A percentile compares a stretch with the other conserved stretches of the same genome.
Evolutionary conservation across 257 asterid species (phyloP).

Genomic region (Leptodermis oblonga): DNA sequence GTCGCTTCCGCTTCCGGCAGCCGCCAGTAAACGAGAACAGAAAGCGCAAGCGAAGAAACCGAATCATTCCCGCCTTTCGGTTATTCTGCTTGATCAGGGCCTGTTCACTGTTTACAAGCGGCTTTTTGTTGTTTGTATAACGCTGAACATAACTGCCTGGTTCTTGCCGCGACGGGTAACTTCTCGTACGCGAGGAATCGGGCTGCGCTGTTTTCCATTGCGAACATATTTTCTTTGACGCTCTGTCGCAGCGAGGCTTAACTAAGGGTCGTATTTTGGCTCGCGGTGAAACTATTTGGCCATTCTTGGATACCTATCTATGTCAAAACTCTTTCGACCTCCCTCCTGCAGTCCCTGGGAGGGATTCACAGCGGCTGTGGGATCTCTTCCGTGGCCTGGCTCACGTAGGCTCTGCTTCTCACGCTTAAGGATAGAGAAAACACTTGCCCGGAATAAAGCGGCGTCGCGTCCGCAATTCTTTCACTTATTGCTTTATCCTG

Average conservation of each 20-base stretch:
- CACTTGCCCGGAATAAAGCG: conserved; percentile 39
- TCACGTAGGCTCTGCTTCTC: conserved; percentile 46
- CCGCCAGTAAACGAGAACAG: no score
- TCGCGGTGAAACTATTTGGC: conserved; percentile 48
- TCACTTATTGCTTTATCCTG: conserved; percentile 41
- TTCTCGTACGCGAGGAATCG: conserved; percentile 40
- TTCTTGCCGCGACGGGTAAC: conserved; percentile 45
- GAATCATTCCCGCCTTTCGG: conserved; percentile 36
- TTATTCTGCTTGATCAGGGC: conserved; percentile 72
- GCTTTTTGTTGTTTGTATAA: conserved; percentile 41
- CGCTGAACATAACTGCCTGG: conserved; percentile 34
- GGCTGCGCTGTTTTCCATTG: conserved; percentile 47
- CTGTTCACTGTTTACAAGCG: conserved; percentile 68
- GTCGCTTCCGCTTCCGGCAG: background rate
- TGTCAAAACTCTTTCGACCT: conserved; percentile 42
- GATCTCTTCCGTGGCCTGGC: conserved; percentile 62
- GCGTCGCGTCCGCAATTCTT: conserved; percentile 46
- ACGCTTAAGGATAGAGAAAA: conserved; percentile 37
- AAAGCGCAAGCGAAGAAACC: conserved; percentile 3
- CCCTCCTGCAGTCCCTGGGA: conserved; percentile 60
- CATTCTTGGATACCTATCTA: conserved; percentile 47
- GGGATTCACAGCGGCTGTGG: conserved; percentile 76
- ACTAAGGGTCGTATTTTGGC: conserved; percentile 53
- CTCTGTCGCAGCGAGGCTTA: conserved; percentile 65
- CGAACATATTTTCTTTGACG: conserved; percentile 45